phyloP scores from a whole-genome alignment of 23 red algal species.

The Gracilaria domingensis region DNA sequence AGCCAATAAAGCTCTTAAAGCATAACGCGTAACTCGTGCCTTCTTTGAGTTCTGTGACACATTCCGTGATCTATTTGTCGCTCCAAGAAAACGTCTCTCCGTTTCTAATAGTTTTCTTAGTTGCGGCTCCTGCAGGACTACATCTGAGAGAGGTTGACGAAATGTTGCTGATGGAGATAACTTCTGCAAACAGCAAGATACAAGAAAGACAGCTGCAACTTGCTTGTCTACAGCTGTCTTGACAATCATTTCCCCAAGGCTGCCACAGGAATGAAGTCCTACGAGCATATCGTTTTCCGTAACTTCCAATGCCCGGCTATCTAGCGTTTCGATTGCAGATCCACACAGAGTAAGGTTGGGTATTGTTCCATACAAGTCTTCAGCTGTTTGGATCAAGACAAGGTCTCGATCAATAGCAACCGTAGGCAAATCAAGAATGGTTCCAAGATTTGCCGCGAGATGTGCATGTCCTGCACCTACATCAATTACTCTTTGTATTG shows the following conservation, averaged over 20 bases:
- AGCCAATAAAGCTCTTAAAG: constrained; percentile 15
- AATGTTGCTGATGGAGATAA: not conserved
- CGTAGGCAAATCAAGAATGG: constrained; percentile 27
- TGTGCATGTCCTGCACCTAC: constrained; percentile 66
- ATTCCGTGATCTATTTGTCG: constrained; percentile 36
- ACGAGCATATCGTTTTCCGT: constrained; percentile 32
- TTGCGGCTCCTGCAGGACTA: not conserved
- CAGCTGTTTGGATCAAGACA: constrained; percentile 19
- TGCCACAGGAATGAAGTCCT: constrained; percentile 61
- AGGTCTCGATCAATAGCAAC: constrained; percentile 41
- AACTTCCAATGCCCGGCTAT: not conserved
- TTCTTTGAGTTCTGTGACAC: not conserved
- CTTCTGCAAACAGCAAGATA: constrained; percentile 72
- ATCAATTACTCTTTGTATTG: constrained; percentile 34
- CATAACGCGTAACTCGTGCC: constrained; percentile 47
- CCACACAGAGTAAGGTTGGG: constrained; percentile 1
- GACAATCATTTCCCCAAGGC: constrained; percentile 41
- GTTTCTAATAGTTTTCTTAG: not conserved
- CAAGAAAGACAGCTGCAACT: constrained; percentile 51
- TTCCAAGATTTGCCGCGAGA: constrained; percentile 40
- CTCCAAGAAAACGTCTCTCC: constrained; percentile 31
- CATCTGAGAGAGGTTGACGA: constrained; percentile 45
- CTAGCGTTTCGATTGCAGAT: not conserved
- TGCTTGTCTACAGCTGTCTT: not conserved
- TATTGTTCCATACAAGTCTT: not conserved